Conservation (phyloP, 2,329 filamentous ascomycete genomes). For the Aschersonia sp. region DNA sequence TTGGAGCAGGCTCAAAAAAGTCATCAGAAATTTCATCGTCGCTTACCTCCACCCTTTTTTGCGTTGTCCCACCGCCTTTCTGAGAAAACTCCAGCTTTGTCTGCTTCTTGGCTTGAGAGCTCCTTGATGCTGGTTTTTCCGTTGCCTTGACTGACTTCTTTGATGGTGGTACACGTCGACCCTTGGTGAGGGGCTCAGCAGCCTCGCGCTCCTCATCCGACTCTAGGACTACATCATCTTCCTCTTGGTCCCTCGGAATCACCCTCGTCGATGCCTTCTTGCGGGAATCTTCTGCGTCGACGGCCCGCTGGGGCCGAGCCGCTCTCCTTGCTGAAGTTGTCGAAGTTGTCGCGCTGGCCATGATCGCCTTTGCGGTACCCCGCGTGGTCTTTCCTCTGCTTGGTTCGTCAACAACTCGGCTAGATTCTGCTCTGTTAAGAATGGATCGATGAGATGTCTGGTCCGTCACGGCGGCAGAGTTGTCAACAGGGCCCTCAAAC, state of each 20-base stretch:
- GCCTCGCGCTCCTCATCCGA: constrained; percentile 32
- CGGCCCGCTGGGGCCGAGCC: constrained; percentile 21
- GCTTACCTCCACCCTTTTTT: constrained; percentile 43
- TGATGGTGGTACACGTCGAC: constrained; percentile 8
- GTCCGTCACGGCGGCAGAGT: constrained; percentile 5
- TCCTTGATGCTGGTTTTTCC: constrained; percentile 5
- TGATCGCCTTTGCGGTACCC: too few relatives aligned
- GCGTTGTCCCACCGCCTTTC: constrained; percentile 23
- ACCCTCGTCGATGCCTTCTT: constrained; percentile 9
- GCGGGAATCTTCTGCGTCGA: constrained; percentile 12
- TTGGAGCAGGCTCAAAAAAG: constrained; percentile 40
- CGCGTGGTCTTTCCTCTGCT: too few relatives aligned
- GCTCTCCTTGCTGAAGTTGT: too few relatives aligned
- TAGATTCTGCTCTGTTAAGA: constrained; percentile 10
- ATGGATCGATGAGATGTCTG: constrained; percentile 5
- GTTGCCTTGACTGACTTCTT: constrained; percentile 7
- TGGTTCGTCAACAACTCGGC: constrained; percentile 13
- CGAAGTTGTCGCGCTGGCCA: too few relatives aligned
- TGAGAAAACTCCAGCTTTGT: constrained; percentile 21
- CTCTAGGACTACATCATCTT: constrained; percentile 38
- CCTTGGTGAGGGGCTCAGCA: constrained; percentile 17
- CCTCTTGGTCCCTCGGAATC: constrained; percentile 28
- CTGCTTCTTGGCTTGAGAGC: constrained; percentile 13
- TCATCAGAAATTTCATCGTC: constrained; percentile 53
- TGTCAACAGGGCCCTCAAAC: constrained; percentile 14